phyloP scores from a whole-genome alignment of 1,284 basidiomycete genomes.

The Butyriboletus pseudospeciosus region DNA sequence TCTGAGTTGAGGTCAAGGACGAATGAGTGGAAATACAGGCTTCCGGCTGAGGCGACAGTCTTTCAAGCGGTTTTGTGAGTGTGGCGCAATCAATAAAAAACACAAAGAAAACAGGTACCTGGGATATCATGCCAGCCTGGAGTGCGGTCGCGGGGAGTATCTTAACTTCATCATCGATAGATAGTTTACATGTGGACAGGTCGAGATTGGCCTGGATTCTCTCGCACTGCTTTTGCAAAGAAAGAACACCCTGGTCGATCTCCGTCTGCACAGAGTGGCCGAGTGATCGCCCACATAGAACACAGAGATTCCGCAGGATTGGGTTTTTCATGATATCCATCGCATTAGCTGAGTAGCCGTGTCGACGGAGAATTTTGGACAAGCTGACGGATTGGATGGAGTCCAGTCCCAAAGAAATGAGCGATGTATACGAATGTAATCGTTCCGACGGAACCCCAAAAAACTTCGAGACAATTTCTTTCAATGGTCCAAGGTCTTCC shows the following conservation, averaged over 20 bases:
- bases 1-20: conserved; percentile 33
- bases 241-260: conserved; percentile 1
- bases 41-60: conserved; percentile 45
- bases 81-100: neutral
- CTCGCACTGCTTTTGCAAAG: conserved; percentile 8
- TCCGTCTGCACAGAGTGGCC: neutral
- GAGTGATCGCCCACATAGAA: neutral
- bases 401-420: conserved; percentile 46
- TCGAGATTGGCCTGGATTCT: conserved; percentile 15
- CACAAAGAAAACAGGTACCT: conserved; percentile 31
- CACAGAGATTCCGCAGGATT: conserved; percentile 5
- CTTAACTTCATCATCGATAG: conserved; percentile 32
- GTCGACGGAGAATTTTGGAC: conserved; percentile 33
- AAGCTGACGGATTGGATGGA: conserved; percentile 48
- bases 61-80: conserved; percentile 16
- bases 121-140: conserved; percentile 50
- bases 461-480: conserved; percentile 34
- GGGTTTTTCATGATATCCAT: conserved; percentile 34
- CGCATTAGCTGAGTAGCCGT: conserved; percentile 33
- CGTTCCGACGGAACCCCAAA: conserved; percentile 30
- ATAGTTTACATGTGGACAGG: conserved; percentile 12
- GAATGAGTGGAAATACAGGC: conserved; percentile 47
- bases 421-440: conserved; percentile 34
- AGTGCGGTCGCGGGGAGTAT: conserved; percentile 42
- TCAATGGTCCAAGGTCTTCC: conserved; percentile 21